Evolutionary conservation across 768 basidiomycete species (phyloP), one percentile per base, ranked within the genome.

Genomic region (Tulasnella calospora): DNA sequence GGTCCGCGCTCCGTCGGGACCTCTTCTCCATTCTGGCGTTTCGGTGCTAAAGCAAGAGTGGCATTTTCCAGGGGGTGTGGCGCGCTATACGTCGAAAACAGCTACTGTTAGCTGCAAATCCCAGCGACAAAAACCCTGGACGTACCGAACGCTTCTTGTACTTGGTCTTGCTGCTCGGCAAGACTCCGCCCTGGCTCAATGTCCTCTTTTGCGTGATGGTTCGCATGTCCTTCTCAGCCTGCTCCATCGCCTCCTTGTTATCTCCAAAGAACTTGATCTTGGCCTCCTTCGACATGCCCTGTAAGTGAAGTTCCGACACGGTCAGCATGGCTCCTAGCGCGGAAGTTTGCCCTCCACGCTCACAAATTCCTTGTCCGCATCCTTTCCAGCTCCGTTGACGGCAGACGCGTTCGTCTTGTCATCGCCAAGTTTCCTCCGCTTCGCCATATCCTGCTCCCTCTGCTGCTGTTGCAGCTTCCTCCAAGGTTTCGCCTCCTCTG

Each of bases 21-120:
- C 84, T 73, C 83, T 81, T 57, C 84, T 80, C 84, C 84, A 85
- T 80, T 85, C 84, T 12, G 84, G 84, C 27, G 84, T 85, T 75
- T 84, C 84, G 1, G 83, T 84, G 23, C 83, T 82, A 30, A 82
- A 81, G 72, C 84, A 85, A 10, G 78, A 79, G 72, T 71, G 51
- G 33, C 79, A 80, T 57, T 80, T 70, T 33, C 79, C 79, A 72
- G 79, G 79, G 17, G 72, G 47, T 27, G 79, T 57, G n/a, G 79
- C 78, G 9, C 77, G 41, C 77, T 78, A 46, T n/a, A 19, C 35
- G 67, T 67, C 61, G 40, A 4, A 15, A 35, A 72, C 9, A 27
- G 19, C 36, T 9, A n/a, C n/a, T 27, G 36, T 35, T 30, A 72
- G 33, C 35, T 12, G 44, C 38, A 2, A 13, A 30, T 23, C 46